Conservation (phyloP, 495 filamentous ascomycete genomes). For the Penicillium canariense region DNA sequence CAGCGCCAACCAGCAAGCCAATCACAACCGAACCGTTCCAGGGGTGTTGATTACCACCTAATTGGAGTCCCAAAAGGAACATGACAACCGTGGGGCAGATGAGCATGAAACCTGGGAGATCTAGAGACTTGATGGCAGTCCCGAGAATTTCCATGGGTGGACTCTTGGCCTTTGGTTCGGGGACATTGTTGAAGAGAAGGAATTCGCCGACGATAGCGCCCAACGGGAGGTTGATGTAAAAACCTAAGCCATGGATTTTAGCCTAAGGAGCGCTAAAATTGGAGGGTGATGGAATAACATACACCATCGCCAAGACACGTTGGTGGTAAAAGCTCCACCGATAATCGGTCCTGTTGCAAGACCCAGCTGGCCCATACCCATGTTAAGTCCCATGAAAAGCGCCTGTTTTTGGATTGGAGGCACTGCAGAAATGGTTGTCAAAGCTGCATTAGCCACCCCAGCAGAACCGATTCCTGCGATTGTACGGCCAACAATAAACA, state of each 20-base stretch:
- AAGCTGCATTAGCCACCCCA: conserved; percentile 38
- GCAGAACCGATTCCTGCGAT: conserved; percentile 74
- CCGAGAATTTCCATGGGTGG: conserved; percentile 4
- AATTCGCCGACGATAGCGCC: conserved; percentile 18
- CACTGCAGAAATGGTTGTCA: conserved; percentile 18
- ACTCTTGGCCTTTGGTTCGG: conserved; percentile 8
- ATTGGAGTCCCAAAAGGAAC: conserved; percentile 67
- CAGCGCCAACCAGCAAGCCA: conserved; percentile 59
- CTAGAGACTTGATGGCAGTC: conserved; percentile 10
- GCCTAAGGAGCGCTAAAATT: background rate
- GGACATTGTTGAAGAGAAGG: conserved; percentile 16
- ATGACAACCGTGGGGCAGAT: conserved; percentile 50
- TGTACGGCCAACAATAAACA: conserved; percentile 75
- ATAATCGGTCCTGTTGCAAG: conserved; percentile 29
- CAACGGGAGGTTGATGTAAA: conserved; percentile 18
- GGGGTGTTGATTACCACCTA: conserved; percentile 61
- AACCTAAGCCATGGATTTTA: conserved; percentile 21
- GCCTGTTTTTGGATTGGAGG: conserved; percentile 21
- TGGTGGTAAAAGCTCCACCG: conserved; percentile 30
- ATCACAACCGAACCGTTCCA: conserved; percentile 61
- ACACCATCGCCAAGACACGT: conserved; percentile 37
- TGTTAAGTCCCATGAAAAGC: conserved; percentile 22
- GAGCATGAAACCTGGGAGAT: conserved; percentile 20
- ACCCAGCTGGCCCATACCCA: conserved; percentile 27
- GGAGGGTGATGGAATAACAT: conserved; percentile 1